Base-by-base conservation (phyloP, 1,284 basidiomycete species). In the Leccinum pachyderme region DNA sequence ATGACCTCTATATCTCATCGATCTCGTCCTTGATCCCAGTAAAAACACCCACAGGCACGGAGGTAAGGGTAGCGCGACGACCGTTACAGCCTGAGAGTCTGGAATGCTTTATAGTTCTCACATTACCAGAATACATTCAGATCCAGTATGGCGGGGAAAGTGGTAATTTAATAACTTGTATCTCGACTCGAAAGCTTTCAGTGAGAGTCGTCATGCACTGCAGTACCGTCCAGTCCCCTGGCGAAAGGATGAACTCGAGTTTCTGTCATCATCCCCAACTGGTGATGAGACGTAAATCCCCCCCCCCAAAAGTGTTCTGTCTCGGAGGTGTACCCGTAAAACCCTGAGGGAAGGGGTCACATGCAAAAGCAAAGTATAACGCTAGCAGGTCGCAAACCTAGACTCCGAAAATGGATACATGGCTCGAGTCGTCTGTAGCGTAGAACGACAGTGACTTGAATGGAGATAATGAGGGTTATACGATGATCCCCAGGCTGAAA, bases 1-100 rank as follows among this genome's bases (percentile, higher is more conserved):
- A 39, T 31, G 25, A 39, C 28, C 13, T 18, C 45, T 47, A 5
- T 37, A 4, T 55, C 43, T 62, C 63, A 67, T 66, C 24, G 33
- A 4, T 55, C 39, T 62, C 63, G 66, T 66, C 24, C 32, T 27
- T 12, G 8, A 9, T 32, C 7, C 5, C 31, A 12, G 31, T 13
- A 32, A 32, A 7, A 32, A 32, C 11, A 32, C 31, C 6, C 11
- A 32, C 31, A 2, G 11, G 12, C 12, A 5, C 31, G 12, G 12
- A 32, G 6, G 31, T 32, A 5, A 32, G 13, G 13, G 31, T 32
- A 32, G 12, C 12, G 31, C 31, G 31, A 32, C 31, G 31, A 13
- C 31, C 31, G 31, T 32, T 32, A 13, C 31, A 32, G 18, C 18
- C 18, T 18, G 18, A 18, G 31, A 32, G 11, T 32, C 12, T 32